Evolutionary conservation across 257 asterid species (phyloP).

Genomic region (Ocimum tenuiflorum): DNA sequence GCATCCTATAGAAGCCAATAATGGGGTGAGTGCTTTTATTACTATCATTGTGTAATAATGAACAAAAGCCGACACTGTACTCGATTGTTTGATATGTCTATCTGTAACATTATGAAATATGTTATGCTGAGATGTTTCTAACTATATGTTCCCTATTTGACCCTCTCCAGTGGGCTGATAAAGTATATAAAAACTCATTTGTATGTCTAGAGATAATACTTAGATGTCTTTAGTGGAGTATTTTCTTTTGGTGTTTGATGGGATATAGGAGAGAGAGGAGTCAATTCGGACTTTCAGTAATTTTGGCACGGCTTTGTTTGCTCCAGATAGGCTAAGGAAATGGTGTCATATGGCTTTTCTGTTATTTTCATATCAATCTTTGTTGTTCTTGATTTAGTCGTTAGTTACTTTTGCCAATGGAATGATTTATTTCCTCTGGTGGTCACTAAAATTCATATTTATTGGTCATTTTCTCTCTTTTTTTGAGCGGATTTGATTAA

Average conservation of each 20-base stretch:
- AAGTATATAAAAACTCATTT: not conserved
- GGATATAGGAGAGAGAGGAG: not conserved
- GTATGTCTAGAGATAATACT: not conserved
- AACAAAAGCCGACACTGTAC: not conserved
- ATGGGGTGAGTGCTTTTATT: constrained; percentile 51
- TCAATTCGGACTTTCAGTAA: not conserved
- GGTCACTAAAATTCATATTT: not conserved
- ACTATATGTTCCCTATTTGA: not conserved
- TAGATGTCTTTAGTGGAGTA: not conserved
- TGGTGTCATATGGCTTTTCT: not conserved
- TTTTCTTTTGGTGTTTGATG: not conserved
- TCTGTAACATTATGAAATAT: not conserved
- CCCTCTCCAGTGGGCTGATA: not conserved
- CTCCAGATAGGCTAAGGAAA: not conserved
- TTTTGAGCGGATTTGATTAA: no score
- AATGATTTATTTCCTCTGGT: not conserved
- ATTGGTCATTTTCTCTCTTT: no score
- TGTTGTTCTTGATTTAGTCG: not conserved
- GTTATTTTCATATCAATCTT: not conserved
- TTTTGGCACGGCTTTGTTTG: not conserved
- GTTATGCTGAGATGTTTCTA: not conserved
- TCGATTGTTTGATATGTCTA: not conserved
- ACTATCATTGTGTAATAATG: not conserved
- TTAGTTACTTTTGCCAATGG: not conserved
- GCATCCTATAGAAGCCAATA: constrained; percentile 74